A percentile compares a stretch with the other conserved stretches of the same genome.
phyloP scores from a whole-genome alignment of 2,329 filamentous ascomycete genomes.

The Apiospora aurea region DNA sequence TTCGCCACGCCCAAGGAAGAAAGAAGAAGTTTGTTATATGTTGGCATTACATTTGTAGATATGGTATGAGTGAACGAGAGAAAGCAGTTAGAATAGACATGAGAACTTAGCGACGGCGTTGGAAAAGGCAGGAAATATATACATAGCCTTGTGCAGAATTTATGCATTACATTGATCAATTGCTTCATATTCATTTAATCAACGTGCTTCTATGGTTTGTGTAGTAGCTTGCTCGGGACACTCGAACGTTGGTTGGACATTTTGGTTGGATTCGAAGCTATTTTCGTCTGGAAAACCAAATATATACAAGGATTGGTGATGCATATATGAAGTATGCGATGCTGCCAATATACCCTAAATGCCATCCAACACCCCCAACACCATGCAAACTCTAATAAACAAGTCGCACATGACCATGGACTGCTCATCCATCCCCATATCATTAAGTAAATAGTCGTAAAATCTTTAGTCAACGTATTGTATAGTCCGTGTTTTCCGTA shows the following conservation, averaged over 20 bases:
- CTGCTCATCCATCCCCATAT: background rate
- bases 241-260: background rate
- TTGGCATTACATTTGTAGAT: background rate
- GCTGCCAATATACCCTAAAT: background rate
- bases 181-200: too few species aligned
- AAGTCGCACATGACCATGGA: background rate
- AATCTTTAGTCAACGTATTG: background rate
- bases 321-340: constrained; percentile 9
- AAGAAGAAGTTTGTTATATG: background rate
- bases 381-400: background rate
- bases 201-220: background rate
- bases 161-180: background rate
- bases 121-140: background rate
- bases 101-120: constrained; percentile 15
- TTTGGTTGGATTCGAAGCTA: background rate
- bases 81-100: background rate
- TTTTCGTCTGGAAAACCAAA: background rate
- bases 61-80: background rate
- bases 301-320: constrained; percentile 13
- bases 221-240: background rate
- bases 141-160: background rate
- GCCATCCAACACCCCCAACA: constrained; percentile 7
- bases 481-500: background rate
- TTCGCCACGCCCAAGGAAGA: too few species aligned
- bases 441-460: background rate